Evolutionary conservation across 768 basidiomycete species (phyloP).

Genomic region (Tylopilus felleus): DNA sequence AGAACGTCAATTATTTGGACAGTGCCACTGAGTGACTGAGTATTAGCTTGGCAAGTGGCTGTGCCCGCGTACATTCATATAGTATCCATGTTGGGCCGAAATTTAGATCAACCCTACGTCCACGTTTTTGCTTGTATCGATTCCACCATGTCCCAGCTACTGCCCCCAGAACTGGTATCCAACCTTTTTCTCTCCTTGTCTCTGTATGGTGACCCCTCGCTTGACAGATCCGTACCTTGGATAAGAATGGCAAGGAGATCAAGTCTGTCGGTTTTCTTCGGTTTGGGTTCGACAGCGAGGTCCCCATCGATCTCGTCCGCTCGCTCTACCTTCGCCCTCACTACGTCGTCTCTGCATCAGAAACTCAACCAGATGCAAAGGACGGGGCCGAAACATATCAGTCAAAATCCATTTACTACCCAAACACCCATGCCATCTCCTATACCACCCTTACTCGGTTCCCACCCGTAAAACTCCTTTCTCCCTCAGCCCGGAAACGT

Average conservation of each 20-base stretch:
- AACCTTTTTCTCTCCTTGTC: not conserved
- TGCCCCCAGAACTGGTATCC: constrained; percentile 20
- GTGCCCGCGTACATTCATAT: not conserved
- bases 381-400: constrained; percentile 53
- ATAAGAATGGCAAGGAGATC: constrained; percentile 74
- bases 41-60: constrained; percentile 4
- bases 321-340: constrained; percentile 86
- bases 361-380: constrained; percentile 36
- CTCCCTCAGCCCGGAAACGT: constrained; percentile 76
- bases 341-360: constrained; percentile 52
- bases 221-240: constrained; percentile 57
- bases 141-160: constrained; percentile 23
- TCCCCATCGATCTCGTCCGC: constrained; percentile 74
- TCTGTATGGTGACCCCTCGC: constrained; percentile 5
- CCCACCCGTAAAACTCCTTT: constrained; percentile 86
- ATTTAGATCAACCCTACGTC: not conserved
- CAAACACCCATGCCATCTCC: constrained; percentile 76
- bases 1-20: too few species aligned
- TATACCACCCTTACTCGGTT: constrained; percentile 91
- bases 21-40: too few species aligned
- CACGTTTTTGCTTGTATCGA: not conserved
- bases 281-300: constrained; percentile 89
- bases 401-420: constrained; percentile 84
- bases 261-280: constrained; percentile 76
- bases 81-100: too few species aligned